Percentiles rank a stretch among this genome's conserved stretches.
These are phyloP conservation scores for Fraxinus paxiana DNA, from an alignment of 305 asterid genomes.

Conservation along the genomic window DNA sequence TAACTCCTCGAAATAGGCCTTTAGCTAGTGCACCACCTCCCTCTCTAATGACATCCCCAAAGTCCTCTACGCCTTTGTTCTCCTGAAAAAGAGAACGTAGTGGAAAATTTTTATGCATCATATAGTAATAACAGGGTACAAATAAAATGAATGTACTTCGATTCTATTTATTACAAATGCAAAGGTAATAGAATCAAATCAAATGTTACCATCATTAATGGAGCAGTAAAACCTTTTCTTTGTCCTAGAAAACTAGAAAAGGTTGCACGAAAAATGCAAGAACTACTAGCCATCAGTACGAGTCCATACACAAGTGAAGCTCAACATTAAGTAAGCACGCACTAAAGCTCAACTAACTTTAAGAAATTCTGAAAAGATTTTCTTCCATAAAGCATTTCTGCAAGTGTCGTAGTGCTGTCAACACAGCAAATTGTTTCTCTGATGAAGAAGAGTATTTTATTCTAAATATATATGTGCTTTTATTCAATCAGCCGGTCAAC, in stretches of 20 bases:
- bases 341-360: not conserved
- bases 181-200: not conserved
- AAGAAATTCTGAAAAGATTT: not conserved
- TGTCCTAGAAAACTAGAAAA: not conserved
- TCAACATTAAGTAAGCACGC: not conserved
- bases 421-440: not conserved
- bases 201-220: not conserved
- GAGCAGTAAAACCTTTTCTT: not conserved
- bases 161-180: not conserved
- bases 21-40: slow-evolving; percentile 99
- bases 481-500: not conserved
- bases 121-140: slow-evolving; percentile 4
- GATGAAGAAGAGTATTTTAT: not conserved
- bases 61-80: slow-evolving; percentile 93
- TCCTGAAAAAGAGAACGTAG: slow-evolving; percentile 44
- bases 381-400: not conserved
- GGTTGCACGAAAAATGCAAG: not conserved
- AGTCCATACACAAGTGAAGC: not conserved
- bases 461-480: not conserved
- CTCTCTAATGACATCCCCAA: slow-evolving; percentile 95
- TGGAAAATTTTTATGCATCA: slow-evolving; percentile 9
- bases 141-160: not conserved
- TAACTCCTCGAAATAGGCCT: slow-evolving; percentile 93
- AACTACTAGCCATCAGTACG: not conserved
- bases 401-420: slow-evolving; percentile 4